phyloP scores from a whole-genome alignment of 2,329 filamentous ascomycete species.

The Pseudopyrenochaeta lycopersici region DNA sequence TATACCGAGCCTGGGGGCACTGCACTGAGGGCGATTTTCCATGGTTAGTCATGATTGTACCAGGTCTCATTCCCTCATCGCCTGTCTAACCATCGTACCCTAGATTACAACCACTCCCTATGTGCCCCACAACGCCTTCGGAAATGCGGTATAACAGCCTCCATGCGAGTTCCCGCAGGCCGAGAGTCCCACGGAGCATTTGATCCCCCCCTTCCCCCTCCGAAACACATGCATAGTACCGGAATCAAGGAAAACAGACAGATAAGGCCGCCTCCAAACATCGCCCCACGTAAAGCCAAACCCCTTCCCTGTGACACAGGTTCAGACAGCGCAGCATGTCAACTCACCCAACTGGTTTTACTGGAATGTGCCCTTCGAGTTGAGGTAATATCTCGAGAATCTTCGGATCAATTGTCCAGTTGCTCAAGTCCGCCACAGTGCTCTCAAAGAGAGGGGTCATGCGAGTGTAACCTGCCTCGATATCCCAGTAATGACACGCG shows the following conservation, averaged over 20 bases:
- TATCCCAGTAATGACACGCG: constrained; percentile 49
- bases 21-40: neutral
- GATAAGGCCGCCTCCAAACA: neutral
- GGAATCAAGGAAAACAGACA: neutral
- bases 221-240: constrained; percentile 2
- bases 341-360: constrained; percentile 22
- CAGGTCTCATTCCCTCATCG: constrained; percentile 3
- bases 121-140: neutral
- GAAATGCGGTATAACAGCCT: constrained; percentile 7
- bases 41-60: neutral
- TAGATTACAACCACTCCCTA: neutral
- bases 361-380: constrained; percentile 40
- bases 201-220: neutral
- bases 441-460: constrained; percentile 46
- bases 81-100: neutral
- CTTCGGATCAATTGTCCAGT: constrained; percentile 46
- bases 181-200: constrained; percentile 5
- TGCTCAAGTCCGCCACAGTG: constrained; percentile 41
- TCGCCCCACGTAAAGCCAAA: constrained; percentile 5
- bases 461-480: constrained; percentile 43
- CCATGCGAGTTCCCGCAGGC: neutral
- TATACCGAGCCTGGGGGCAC: constrained; percentile 10
- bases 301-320: constrained; percentile 7
- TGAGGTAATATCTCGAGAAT: constrained; percentile 45
- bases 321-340: neutral